Evolutionary conservation across 352 stramenopile species (phyloP).

Genomic region (Globisporangium paddicum): DNA sequence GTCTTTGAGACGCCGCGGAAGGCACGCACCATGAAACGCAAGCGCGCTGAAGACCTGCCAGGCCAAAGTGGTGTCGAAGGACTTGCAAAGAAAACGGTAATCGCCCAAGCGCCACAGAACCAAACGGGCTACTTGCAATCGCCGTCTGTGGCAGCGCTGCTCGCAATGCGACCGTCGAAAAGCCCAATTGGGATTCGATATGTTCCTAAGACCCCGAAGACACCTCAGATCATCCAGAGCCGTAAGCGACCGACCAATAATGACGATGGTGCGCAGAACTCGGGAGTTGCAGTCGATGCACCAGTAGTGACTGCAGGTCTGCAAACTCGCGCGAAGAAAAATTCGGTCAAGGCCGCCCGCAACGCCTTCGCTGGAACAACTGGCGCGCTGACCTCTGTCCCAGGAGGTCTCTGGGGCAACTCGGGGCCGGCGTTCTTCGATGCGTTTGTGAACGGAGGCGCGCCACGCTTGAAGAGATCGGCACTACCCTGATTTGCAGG

Average conservation of each 20-base stretch:
- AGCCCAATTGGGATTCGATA: conserved; percentile 18
- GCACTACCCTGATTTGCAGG: conserved; percentile 5
- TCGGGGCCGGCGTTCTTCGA: conserved; percentile 48
- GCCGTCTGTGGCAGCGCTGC: conserved; percentile 12
- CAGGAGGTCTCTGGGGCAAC: conserved; percentile 13
- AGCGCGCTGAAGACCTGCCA: conserved; percentile 15
- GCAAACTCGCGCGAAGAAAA: conserved; percentile 35
- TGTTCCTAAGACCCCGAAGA: conserved; percentile 17
- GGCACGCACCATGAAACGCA: conserved; percentile 20
- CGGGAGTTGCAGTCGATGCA: not conserved
- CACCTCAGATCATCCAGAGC: conserved; percentile 12
- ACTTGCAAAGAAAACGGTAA: conserved; percentile 1
- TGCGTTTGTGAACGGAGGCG: conserved; percentile 65
- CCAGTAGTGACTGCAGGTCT: conserved; percentile 38
- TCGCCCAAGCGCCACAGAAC: not conserved
- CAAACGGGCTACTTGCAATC: conserved; percentile 10
- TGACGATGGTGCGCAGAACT: not conserved
- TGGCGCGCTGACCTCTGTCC: conserved; percentile 6
- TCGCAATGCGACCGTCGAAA: conserved; percentile 18
- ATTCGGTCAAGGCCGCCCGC: conserved; percentile 15
- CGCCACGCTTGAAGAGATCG: conserved; percentile 48
- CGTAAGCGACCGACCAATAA: conserved; percentile 6
- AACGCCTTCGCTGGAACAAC: conserved; percentile 7
- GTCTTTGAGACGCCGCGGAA: conserved; percentile 27
- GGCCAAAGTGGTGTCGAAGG: conserved; percentile 2